Base-by-base conservation (phyloP, 495 filamentous ascomycete species). In the Talaromyces wortmannii region DNA sequence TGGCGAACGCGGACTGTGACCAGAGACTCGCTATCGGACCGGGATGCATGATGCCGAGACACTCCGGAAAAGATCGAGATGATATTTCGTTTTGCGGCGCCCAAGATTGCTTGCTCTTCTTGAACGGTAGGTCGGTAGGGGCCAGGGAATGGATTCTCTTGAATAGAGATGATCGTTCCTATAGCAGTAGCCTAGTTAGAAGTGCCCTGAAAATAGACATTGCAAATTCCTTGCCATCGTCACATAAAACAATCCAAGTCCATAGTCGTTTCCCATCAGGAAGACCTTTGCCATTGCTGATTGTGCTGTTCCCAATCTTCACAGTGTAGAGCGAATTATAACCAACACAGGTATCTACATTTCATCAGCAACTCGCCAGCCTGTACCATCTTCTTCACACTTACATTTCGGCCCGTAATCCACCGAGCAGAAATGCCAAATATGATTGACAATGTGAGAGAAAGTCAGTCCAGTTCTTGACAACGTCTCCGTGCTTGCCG, bases 171-270 rank as follows among this genome's bases (percentile, higher is more conserved):
- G 43, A 94, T 80, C 1, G 90, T 95, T 18, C 84, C 81, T 84
- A 11, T 30, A 49, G 17, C 16, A 50, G 5, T 30, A 29, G 23
- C 23, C 23, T 4, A 23, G 36, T 40, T 40, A 40, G 36, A 40
- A 40, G 36, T 40, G 36, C 2, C 36, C 13, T 10, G 8, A 13
- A 5, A 40, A 40, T 13, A 13, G 36, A 23, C 4, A 2, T 70
- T 17, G 6, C 7, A 8, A 31, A 42, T 31, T 63, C 45, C 40
- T 18, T 75, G 86, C 85, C 83, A 66, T 94, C 88, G 65, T 87
- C 79, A 62, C 85, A 91, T n/a, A 92, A 63, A n/a, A 90, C 69
- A 8, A 94, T 66, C 90, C 90, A 95, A 31, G 82, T 84, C 88
- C 89, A 95, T 30, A 88, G 59, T 31, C 86, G 67, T 56, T 67